Evolutionary conservation across 2,329 filamentous ascomycete species (phyloP).

Genomic region (Beauveria asiatica): DNA sequence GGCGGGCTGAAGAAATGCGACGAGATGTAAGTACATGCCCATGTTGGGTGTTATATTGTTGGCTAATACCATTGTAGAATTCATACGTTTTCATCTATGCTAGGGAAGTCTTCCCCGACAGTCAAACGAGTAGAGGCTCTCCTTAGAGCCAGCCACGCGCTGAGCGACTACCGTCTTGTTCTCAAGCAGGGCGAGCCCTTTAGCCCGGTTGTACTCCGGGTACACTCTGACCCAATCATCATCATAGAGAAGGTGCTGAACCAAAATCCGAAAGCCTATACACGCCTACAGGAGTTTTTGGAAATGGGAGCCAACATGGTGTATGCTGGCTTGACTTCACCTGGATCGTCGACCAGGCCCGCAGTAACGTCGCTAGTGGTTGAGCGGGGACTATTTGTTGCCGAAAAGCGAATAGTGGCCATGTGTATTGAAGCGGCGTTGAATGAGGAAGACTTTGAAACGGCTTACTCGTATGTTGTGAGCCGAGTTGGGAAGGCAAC

Average conservation of each 20-base stretch:
- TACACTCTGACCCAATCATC: constrained; percentile 65
- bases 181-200: constrained; percentile 75
- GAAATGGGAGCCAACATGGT: constrained; percentile 61
- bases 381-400: constrained; percentile 26
- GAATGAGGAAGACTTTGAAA: constrained; percentile 73
- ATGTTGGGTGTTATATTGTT: not conserved
- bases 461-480: constrained; percentile 75
- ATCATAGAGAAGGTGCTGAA: constrained; percentile 66
- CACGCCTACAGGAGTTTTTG: constrained; percentile 63
- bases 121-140: constrained; percentile 52
- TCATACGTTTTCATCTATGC: constrained; percentile 51
- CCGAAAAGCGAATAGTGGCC: constrained; percentile 61
- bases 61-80: constrained; percentile 38
- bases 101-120: constrained; percentile 43
- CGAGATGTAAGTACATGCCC: constrained; percentile 50
- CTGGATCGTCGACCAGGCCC: not conserved
- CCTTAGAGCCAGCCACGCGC: constrained; percentile 61
- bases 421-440: constrained; percentile 76
- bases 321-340: constrained; percentile 39
- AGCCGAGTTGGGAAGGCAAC: constrained; percentile 47
- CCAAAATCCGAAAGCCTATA: constrained; percentile 68
- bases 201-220: constrained; percentile 67
- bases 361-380: not conserved
- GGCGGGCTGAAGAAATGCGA: constrained; percentile 71
- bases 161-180: constrained; percentile 69